Evolutionary conservation across 306 rosid species (phyloP), one percentile per base, ranked within the genome.

Genomic region (Rosa rugosa): DNA sequence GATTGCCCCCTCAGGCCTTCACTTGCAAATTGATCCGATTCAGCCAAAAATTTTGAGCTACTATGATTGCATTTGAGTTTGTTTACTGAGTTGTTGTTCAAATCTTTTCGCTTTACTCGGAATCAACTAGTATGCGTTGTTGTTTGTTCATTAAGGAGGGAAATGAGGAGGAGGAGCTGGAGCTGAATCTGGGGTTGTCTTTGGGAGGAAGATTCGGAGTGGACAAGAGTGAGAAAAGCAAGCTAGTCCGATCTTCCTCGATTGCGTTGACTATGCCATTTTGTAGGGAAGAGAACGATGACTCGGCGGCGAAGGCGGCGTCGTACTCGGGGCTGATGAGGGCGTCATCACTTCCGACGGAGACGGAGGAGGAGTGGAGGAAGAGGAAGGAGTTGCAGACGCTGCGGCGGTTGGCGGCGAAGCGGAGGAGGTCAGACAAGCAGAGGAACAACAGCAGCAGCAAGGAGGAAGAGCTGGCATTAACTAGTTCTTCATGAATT

Each of bases 351-450:
- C 93, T 96, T 17, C 99, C 99, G n/a, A 60, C 89, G 41, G 97
- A 93, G 96, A 87, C 96, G 1, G 94, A 93, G 87, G 99, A 90
- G 79, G 91, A 89, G 87, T 96, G 98, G 99, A 76, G 98, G 89
- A 90, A 93, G 93, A 71, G 98, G 90, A 96, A 96, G 90, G 97
- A 93, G 75, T 36, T 96, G 76, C 99, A 96, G 85, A 90, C 91
- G 2, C 82, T 90, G 84, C 87, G 99, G 63, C 77, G 99, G 71
- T 65, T 96, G 96, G 99, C 80, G 85, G 99, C 98, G 0, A 96
- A 93, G 84, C 83, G 98, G 49, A 71, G 99, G 75, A 74, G 99
- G 76, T 91, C 89, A 8, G 96, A 90, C 93, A 96, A 93, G 89
- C 98, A 91, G 81, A 87, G 92, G 79, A n/a, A n/a, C n/a, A 89